Evolutionary conservation across 164 flowering plant genomes (phyloP).

Genomic region (Saururus chinensis): DNA sequence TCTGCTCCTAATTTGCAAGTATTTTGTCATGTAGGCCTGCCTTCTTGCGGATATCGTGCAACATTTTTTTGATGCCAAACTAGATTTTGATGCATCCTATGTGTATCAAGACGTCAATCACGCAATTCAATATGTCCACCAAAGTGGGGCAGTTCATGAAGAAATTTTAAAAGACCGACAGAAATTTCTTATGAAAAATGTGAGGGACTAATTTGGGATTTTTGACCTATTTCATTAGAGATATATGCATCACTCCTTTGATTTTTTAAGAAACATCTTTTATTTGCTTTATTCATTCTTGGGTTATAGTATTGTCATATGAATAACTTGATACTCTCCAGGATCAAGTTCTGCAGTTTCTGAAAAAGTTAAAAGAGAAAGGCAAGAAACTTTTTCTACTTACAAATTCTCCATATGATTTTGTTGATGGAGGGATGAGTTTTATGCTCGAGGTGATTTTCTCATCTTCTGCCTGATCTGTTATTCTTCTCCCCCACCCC

Average conservation of each 20-base stretch:
- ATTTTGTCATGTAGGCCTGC: constrained; percentile 48
- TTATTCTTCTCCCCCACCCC: no score
- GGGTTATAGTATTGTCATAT: constrained; percentile 5
- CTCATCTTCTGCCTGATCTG: neutral
- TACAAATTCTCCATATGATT: constrained; percentile 88
- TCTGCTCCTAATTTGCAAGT: no score
- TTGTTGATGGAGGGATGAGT: constrained; percentile 98
- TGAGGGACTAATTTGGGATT: constrained; percentile 22
- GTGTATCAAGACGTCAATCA: constrained; percentile 84
- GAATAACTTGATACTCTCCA: constrained; percentile 24
- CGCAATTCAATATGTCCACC: constrained; percentile 90
- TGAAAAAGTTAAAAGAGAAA: constrained; percentile 68
- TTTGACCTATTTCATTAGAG: neutral
- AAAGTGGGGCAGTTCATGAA: constrained; percentile 78
- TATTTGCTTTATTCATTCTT: neutral
- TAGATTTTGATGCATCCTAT: constrained; percentile 86
- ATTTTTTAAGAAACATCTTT: neutral
- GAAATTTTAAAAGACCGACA: constrained; percentile 73
- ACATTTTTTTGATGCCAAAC: constrained; percentile 86
- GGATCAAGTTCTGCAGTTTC: constrained; percentile 65
- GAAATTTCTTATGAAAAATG: constrained; percentile 80
- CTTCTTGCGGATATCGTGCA: constrained; percentile 92
- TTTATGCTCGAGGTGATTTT: constrained; percentile 75
- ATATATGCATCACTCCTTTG: no score
- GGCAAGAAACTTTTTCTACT: constrained; percentile 90